A percentile compares a stretch with the other conserved stretches of the same genome.
phyloP scores from a whole-genome alignment of 495 filamentous ascomycete genomes.

The Rhizodiscina lignyota region DNA sequence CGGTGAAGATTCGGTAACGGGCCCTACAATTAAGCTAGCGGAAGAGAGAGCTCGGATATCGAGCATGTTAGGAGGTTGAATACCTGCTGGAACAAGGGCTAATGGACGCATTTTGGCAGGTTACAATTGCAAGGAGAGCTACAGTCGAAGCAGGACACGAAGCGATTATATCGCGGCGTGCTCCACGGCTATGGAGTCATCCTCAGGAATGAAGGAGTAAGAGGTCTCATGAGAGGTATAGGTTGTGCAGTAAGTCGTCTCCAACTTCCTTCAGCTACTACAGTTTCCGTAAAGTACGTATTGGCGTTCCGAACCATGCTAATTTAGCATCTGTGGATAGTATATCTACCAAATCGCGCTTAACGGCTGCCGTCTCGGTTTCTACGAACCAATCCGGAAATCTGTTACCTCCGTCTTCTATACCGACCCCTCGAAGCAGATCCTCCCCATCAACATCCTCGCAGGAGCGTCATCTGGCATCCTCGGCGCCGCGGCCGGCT shows the following conservation, averaged over 20 bases:
- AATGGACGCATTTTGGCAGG: conserved; percentile 26
- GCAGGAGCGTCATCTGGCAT: conserved; percentile 77
- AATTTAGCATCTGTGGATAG: conserved; percentile 17
- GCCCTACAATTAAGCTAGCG: neutral
- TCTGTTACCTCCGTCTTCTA: conserved; percentile 41
- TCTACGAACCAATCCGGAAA: conserved; percentile 87
- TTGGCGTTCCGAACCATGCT: neutral
- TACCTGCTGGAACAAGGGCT: too few relatives aligned
- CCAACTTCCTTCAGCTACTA: too few relatives aligned
- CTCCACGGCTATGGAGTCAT: conserved; percentile 86
- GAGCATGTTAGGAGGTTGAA: too few relatives aligned
- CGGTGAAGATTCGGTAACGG: conserved; percentile 85
- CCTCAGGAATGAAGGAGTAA: conserved; percentile 73
- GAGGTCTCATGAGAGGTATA: conserved; percentile 76
- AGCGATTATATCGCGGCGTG: conserved; percentile 80
- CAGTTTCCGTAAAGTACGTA: too few relatives aligned
- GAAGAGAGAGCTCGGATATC: too few relatives aligned
- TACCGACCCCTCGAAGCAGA: conserved; percentile 57
- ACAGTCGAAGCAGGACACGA: conserved; percentile 65
- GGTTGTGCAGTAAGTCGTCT: conserved; percentile 52
- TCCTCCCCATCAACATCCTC: conserved; percentile 80
- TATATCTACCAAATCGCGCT: conserved; percentile 96
- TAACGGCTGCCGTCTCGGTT: conserved; percentile 90
- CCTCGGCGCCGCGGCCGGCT: conserved; percentile 76
- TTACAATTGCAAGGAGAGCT: conserved; percentile 96